A percentile compares a stretch with the other conserved stretches of the same genome.
These are phyloP conservation scores for Mortierella sp. DNA, from an alignment of 371 early-diverging fungal species.

Conservation along the genomic window DNA sequence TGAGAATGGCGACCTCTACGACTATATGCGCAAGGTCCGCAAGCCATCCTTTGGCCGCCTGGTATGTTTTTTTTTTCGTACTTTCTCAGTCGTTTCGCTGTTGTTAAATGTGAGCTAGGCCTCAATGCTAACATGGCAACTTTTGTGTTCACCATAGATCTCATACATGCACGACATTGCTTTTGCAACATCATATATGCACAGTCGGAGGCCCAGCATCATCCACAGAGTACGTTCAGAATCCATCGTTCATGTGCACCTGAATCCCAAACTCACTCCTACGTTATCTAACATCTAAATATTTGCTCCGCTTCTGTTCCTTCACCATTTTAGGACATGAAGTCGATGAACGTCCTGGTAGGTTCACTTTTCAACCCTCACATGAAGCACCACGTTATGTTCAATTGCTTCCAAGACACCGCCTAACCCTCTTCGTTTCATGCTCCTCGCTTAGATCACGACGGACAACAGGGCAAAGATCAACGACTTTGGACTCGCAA, in stretches of 20 bases:
- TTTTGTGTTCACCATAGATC: conserved; percentile 42
- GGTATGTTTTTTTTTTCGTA: conserved; percentile 10
- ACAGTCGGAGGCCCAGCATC: conserved; percentile 65
- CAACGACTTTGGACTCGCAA: conserved; percentile 85
- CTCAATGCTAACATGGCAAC: neutral
- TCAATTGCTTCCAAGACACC: neutral
- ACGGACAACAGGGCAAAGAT: conserved; percentile 77
- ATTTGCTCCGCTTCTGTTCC: neutral
- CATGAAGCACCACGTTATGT: neutral
- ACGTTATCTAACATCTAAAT: neutral
- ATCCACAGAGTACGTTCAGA: conserved; percentile 59
- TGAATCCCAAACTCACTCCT: neutral
- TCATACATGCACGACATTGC: conserved; percentile 88
- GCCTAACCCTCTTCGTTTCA: too few species aligned
- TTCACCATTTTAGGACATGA: conserved; percentile 67
- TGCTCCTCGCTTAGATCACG: conserved; percentile 53
- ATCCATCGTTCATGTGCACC: neutral
- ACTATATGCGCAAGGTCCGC: conserved; percentile 72
- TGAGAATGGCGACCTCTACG: conserved; percentile 78
- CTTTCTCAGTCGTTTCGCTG: neutral
- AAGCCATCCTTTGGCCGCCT: conserved; percentile 74
- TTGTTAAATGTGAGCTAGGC: too few species aligned
- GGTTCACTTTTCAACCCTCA: neutral
- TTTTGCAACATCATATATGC: conserved; percentile 53
- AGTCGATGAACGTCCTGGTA: conserved; percentile 82